Evolutionary conservation across 495 filamentous ascomycete species (phyloP), one percentile per base, ranked within the genome.

Genomic region (Apodospora peruviana): DNA sequence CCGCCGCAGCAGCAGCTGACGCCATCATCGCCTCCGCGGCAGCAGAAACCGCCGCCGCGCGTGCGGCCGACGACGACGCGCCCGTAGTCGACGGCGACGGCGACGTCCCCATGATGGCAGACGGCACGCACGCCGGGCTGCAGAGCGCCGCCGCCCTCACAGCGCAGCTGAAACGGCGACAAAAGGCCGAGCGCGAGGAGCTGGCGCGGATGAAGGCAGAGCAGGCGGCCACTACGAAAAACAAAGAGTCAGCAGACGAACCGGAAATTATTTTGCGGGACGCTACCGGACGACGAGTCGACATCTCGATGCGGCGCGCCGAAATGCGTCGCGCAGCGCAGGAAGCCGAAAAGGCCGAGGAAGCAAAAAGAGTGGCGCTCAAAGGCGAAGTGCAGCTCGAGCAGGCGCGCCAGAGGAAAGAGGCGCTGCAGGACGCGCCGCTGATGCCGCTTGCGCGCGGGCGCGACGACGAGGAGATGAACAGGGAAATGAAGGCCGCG

Each of bases 261-360:
- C 42, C 20, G 14, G 90, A 97, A 66, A 90, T 91, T 0, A 87
- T 96, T 37, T 93, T 96, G 60, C 84, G 93, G 42, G 93, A 98
- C 72, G 93, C 93, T 10, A 90, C 84, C 2, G 93, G 93, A 2
- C 79, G 91, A 17, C 84, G 95, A 11, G 87, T 97, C 51, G 94
- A 97, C 59, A 83, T 95, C 7, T 79, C 84, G 2, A 88, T 96
- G 86, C 85, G 86, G 63, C 77, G 91, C 3, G 90, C 90, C 12
- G 91, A 96, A 63, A 83, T 87, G 23, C 74, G 90, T 5, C 76
- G 78, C 32, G 82, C 82, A 42, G 81, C 81, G 9, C 83, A 87
- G 48, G 88, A 88, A 61, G 85, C 86, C 22, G 79, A 76, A 35
- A 62, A 72, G 18, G 82, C 84, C 55, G 79, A 85, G 56, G 64